A percentile compares a stretch with the other conserved stretches of the same genome.
Conservation (phyloP, 2,329 filamentous ascomycete species). For the Aureobasidium uvarum region DNA sequence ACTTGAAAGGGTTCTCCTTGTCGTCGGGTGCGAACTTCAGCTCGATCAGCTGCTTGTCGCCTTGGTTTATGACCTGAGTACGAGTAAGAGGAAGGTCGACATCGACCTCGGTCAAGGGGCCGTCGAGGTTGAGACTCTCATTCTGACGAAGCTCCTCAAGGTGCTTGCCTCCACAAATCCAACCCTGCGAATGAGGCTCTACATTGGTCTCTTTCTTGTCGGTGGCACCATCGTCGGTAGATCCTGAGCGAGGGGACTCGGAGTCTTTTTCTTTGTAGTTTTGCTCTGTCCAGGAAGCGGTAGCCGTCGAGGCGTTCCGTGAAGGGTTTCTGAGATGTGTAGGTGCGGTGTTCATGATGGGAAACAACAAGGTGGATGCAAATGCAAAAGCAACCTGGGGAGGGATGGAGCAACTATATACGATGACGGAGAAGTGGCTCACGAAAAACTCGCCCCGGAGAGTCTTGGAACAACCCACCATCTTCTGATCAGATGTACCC, state of each 20-base stretch:
- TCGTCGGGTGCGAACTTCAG: conserved; percentile 50
- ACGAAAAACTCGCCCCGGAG: conserved; percentile 21
- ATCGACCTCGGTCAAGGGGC: conserved; percentile 46
- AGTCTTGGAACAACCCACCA: conserved; percentile 16
- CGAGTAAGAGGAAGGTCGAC: conserved; percentile 52
- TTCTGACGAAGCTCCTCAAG: conserved; percentile 38
- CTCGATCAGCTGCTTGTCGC: conserved; percentile 49
- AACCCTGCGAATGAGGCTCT: conserved; percentile 21
- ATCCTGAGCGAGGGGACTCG: conserved; percentile 14
- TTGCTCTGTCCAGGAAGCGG: conserved; percentile 10
- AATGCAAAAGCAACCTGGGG: conserved; percentile 4
- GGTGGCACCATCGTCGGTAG: neutral
- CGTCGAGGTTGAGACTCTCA: conserved; percentile 37
- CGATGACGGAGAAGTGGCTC: conserved; percentile 17
- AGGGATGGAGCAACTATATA: conserved; percentile 23
- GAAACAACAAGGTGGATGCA: conserved; percentile 9
- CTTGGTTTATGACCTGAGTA: conserved; percentile 44
- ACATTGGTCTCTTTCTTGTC: conserved; percentile 23
- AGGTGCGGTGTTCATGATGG: conserved; percentile 23
- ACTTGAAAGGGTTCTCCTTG: conserved; percentile 55
- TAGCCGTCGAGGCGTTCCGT: conserved; percentile 5
- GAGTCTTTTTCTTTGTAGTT: conserved; percentile 23
- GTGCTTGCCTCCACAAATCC: conserved; percentile 43
- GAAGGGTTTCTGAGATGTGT: conserved; percentile 15
- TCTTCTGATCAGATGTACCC: conserved; percentile 20